Conservation (phyloP, 441 rosid genomes). For the Croton setiger region DNA sequence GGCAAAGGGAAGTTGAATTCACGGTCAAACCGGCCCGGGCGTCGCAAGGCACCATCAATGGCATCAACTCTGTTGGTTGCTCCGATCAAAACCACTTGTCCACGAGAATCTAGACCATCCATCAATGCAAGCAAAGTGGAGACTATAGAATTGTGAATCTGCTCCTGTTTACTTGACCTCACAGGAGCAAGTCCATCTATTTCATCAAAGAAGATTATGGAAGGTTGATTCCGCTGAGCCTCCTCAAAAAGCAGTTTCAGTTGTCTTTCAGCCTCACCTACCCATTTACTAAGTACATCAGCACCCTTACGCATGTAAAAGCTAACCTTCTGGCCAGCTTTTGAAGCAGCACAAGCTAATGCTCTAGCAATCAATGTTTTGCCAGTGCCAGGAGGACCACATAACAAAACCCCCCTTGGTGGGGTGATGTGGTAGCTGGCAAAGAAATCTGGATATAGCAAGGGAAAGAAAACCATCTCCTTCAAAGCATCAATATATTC, state of each 20-base stretch:
- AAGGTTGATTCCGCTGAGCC: constrained; percentile 98
- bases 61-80: constrained; percentile 99
- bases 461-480: constrained; percentile 99
- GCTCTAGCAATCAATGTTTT: constrained; percentile 99
- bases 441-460: constrained; percentile 96
- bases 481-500: constrained; percentile 90
- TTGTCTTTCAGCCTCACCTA: constrained; percentile 99
- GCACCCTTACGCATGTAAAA: constrained; percentile 99
- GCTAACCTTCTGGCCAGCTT: constrained; percentile 99
- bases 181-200: constrained; percentile 99
- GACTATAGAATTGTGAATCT: constrained; percentile 98
- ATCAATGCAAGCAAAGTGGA: constrained; percentile 98
- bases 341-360: constrained; percentile 99
- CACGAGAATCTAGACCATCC: constrained; percentile 99
- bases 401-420: constrained; percentile 97
- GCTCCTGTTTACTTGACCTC: constrained; percentile 99
- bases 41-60: constrained; percentile 98
- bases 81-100: constrained; percentile 99
- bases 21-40: constrained; percentile 99
- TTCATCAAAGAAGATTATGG: constrained; percentile 98
- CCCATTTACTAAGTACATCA: constrained; percentile 99
- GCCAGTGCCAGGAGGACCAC: constrained; percentile 99
- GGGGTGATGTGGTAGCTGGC: constrained; percentile 95
- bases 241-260: constrained; percentile 96
- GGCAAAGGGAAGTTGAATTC: constrained; percentile 98